Base-by-base conservation (phyloP, 495 filamentous ascomycete genomes). In the Aspergillus cristatus region DNA sequence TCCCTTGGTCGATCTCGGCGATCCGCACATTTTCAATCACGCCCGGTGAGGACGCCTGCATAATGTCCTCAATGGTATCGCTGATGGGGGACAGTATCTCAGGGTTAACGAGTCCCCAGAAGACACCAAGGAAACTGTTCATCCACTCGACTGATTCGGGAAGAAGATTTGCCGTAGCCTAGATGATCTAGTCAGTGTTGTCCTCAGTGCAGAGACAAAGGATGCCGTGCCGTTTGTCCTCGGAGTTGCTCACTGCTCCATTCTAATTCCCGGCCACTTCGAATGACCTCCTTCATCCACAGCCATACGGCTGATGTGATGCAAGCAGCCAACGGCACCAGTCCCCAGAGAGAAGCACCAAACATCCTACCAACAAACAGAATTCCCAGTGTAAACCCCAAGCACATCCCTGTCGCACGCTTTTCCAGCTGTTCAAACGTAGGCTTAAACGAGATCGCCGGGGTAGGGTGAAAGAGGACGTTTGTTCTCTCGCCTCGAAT, bases 401-500 rank as follows among this genome's bases (percentile, higher is more conserved):
- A 67, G 48, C 82, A 85, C 7, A 94, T 59, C 0, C 68, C 63
- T 18, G 68, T 78, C 13, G 80, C 84, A 34, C 78, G 67, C 41
- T 74, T 78, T 56, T 96, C 86, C 51, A 97, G 51, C 6, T 72
- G 46, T 12, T 70, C 75, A 62, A 82, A 94, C 70, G 86, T 93
- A 4, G 89, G 86, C 55, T 87, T 80, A 41, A 84, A 93, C 49
- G 78, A 81, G 37, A 95, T 69, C 1, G 82, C 80, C 0, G 90
- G 90, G 0, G 90, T 97, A 1, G 91, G 89, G 53, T 96, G 87
- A 60, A 96, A 96, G 18, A 97, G 77, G 22, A 97, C 78, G 46
- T 95, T 95, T 1, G 90, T 97, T 70, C 86, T 94, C 51, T 95
- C 90, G 38, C 88, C 88, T 55, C 85, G 87, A 47, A 97, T 94